Evolutionary conservation across 768 basidiomycete genomes (phyloP).

Genomic region (Naematelia aurantialba): DNA sequence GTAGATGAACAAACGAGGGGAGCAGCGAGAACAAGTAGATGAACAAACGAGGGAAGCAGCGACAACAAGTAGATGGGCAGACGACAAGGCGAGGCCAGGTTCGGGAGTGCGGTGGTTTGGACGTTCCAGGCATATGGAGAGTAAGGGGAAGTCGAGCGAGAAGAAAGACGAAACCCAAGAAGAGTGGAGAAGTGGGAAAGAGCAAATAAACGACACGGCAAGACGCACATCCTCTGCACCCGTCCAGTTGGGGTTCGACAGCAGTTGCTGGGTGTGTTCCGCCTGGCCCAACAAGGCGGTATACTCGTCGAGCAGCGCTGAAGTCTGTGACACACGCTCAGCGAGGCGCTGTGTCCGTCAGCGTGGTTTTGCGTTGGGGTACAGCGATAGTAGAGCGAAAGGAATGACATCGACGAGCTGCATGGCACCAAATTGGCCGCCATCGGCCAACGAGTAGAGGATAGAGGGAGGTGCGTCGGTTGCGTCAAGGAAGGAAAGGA

Average conservation of each 20-base stretch:
- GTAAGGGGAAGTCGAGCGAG: not conserved
- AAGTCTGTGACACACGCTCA: constrained; percentile 40
- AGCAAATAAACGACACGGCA: not conserved
- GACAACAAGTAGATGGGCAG: too few species aligned
- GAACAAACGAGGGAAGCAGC: not conserved
- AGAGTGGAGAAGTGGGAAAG: not conserved
- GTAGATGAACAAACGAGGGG: not conserved
- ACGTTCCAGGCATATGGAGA: too few species aligned
- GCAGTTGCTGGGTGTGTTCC: constrained; percentile 50
- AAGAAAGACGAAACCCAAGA: not conserved
- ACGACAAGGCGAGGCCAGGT: too few species aligned
- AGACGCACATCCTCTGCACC: constrained; percentile 45
- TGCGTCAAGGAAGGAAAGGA: not conserved
- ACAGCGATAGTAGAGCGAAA: not conserved
- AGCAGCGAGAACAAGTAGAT: not conserved
- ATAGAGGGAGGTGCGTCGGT: not conserved
- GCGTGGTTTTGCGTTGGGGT: not conserved
- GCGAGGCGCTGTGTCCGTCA: constrained; percentile 32
- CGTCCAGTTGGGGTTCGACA: constrained; percentile 49
- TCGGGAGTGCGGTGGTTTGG: too few species aligned
- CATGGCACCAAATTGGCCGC: too few species aligned
- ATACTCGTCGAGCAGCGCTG: constrained; percentile 50
- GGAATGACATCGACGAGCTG: not conserved
- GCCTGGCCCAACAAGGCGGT: constrained; percentile 49
- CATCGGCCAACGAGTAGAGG: too few species aligned